Conservation (phyloP, 164 flowering plant species). For the Kalanchoe fedtschenkoi region DNA sequence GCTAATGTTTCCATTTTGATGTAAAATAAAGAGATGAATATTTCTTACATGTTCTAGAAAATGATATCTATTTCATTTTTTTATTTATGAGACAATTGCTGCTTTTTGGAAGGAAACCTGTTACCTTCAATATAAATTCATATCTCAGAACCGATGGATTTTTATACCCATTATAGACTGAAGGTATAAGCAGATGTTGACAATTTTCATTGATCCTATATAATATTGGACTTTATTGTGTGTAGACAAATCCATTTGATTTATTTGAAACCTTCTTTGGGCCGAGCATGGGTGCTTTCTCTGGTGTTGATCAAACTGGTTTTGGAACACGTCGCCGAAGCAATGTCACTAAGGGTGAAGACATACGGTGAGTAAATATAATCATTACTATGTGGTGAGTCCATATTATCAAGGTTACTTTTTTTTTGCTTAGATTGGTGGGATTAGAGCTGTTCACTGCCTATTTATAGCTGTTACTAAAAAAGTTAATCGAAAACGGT, state of each 20-base stretch:
- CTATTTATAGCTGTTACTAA: too few relatives aligned
- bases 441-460: too few relatives aligned
- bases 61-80: not conserved
- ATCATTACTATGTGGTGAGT: not conserved
- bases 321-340: conserved; percentile 60
- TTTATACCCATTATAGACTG: not conserved
- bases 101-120: not conserved
- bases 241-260: conserved; percentile 93
- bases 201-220: not conserved
- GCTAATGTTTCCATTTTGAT: not conserved
- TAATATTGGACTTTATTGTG: not conserved
- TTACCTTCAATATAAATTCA: not conserved
- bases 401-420: not conserved
- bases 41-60: not conserved
- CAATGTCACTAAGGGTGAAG: conserved; percentile 82
- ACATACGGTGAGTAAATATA: conserved; percentile 58
- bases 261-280: conserved; percentile 97
- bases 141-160: not conserved
- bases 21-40: not conserved
- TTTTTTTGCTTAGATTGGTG: too few relatives aligned
- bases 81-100: not conserved
- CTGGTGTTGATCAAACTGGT: conserved; percentile 67
- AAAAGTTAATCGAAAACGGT: too few relatives aligned
- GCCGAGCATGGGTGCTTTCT: conserved; percentile 74
- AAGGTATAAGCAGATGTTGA: not conserved